These are phyloP conservation scores for Penicillium psychrofluorescens DNA, from an alignment of 495 filamentous ascomycete species.

Conservation along the genomic window DNA sequence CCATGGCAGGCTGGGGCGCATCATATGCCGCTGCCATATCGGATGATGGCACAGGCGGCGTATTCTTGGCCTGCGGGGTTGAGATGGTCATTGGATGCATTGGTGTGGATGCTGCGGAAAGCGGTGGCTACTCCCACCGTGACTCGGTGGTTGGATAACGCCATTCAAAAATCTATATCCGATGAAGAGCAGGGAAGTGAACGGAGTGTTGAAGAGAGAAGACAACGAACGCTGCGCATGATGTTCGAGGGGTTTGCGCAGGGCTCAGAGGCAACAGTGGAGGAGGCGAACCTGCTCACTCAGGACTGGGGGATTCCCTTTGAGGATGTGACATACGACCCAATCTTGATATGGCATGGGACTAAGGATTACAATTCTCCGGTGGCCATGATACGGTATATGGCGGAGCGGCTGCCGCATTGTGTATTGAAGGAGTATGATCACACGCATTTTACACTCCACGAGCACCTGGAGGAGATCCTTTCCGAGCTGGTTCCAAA, in stretches of 20 bases:
- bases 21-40: conserved; percentile 4
- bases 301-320: conserved; percentile 27
- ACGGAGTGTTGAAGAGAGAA: not conserved
- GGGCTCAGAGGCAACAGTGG: conserved; percentile 13
- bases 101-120: conserved; percentile 3
- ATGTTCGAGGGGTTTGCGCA: conserved; percentile 23
- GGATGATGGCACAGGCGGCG: conserved; percentile 4
- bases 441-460: conserved; percentile 13
- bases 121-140: conserved; percentile 1
- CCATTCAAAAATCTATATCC: conserved; percentile 3
- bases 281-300: conserved; percentile 21
- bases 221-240: not conserved
- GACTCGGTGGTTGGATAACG: conserved; percentile 7
- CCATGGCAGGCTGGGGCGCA: conserved; percentile 21
- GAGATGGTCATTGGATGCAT: not conserved
- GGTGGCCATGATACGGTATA: conserved; percentile 12
- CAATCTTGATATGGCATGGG: conserved; percentile 30
- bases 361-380: conserved; percentile 20
- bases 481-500: conserved; percentile 7
- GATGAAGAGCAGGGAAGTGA: not conserved
- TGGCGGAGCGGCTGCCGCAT: conserved; percentile 12
- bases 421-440: conserved; percentile 4
- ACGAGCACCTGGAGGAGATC: conserved; percentile 6
- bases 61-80: conserved; percentile 2
- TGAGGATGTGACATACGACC: conserved; percentile 18